Evolutionary conservation across 2,329 filamentous ascomycete species (phyloP).

Genomic region (Stachybotrys chlorohalonatus): DNA sequence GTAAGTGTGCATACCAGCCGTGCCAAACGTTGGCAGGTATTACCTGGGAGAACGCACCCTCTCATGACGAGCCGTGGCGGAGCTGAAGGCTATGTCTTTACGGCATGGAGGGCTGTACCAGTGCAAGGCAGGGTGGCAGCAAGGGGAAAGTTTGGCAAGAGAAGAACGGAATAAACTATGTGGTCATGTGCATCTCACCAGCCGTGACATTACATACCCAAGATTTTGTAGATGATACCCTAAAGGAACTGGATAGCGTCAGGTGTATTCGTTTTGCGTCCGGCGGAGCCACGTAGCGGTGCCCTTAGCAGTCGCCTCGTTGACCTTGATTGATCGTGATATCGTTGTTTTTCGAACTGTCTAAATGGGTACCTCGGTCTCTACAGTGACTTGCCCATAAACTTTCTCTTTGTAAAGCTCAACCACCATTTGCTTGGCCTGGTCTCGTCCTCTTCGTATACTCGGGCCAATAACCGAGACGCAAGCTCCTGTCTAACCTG

Average conservation of each 20-base stretch:
- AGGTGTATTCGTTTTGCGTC: neutral
- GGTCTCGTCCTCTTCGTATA: slow-evolving; percentile 75
- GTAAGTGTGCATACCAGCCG: slow-evolving; percentile 73
- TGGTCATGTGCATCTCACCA: slow-evolving; percentile 1
- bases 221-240: neutral
- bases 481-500: slow-evolving; percentile 93
- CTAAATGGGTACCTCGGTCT: neutral
- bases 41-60: slow-evolving; percentile 87
- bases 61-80: slow-evolving; percentile 85
- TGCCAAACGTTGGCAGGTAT: slow-evolving; percentile 76
- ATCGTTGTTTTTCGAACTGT: neutral
- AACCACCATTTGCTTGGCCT: slow-evolving; percentile 86
- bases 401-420: slow-evolving; percentile 98
- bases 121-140: slow-evolving; percentile 73
- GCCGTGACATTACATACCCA: neutral
- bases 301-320: neutral
- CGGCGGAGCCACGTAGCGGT: neutral
- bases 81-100: slow-evolving; percentile 84
- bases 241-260: neutral
- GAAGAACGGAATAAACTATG: slow-evolving; percentile 15
- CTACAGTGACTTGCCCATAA: slow-evolving; percentile 91
- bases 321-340: neutral
- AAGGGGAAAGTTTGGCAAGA: slow-evolving; percentile 67
- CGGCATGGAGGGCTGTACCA: slow-evolving; percentile 71
- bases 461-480: slow-evolving; percentile 67